A percentile compares a stretch with the other conserved stretches of the same genome.
phyloP scores from a whole-genome alignment of 2,329 filamentous ascomycete genomes.

The Diaporthe batatas region DNA sequence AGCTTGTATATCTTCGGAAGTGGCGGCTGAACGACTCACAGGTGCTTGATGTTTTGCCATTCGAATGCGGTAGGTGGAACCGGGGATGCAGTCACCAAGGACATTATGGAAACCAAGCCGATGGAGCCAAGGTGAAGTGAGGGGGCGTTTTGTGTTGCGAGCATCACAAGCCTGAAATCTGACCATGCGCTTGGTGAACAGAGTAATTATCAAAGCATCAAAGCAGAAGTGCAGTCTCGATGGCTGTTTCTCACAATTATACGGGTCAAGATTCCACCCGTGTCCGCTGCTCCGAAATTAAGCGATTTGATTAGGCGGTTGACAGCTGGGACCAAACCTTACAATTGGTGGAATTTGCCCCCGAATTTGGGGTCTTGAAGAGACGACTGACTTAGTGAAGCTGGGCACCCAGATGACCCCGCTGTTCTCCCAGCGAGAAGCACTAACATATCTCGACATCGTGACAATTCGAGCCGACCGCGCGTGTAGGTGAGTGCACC shows the following conservation, averaged over 20 bases:
- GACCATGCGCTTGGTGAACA: not conserved
- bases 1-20: not conserved
- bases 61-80: constrained; percentile 36
- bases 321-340: not conserved
- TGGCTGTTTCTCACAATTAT: too few species aligned
- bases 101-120: not conserved
- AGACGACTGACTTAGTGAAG: not conserved
- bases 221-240: not conserved
- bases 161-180: not conserved
- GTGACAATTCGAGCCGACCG: constrained; percentile 1
- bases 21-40: constrained; percentile 42
- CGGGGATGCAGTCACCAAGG: not conserved
- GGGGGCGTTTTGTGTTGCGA: not conserved
- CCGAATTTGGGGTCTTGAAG: constrained; percentile 4
- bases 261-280: not conserved
- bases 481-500: too few species aligned
- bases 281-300: not conserved
- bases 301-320: not conserved
- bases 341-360: constrained; percentile 29
- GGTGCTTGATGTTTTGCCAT: constrained; percentile 45
- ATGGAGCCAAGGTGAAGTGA: not conserved
- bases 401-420: not conserved
- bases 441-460: not conserved
- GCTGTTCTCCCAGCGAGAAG: not conserved
- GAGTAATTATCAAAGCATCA: not conserved